These are phyloP conservation scores for Acrodontium crateriforme DNA, from an alignment of 2,329 filamentous ascomycete genomes.

Conservation along the genomic window DNA sequence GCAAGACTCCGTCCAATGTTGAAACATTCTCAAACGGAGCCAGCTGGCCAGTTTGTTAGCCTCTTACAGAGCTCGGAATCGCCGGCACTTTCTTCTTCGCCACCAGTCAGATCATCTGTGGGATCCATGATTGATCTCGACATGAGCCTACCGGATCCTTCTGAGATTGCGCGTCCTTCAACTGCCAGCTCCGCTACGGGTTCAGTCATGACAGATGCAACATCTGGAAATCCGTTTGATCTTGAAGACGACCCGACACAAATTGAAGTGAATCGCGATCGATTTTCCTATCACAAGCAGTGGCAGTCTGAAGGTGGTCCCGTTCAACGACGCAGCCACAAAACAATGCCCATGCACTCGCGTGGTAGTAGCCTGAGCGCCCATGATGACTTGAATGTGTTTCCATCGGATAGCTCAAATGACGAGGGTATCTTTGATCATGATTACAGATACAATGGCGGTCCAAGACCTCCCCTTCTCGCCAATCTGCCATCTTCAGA, in stretches of 20 bases:
- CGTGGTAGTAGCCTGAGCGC: conserved; percentile 19
- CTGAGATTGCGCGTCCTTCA: conserved; percentile 28
- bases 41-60: conserved; percentile 25
- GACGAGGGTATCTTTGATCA: conserved; percentile 10
- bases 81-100: conserved; percentile 18
- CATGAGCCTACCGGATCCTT: conserved; percentile 22
- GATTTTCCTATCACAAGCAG: conserved; percentile 23
- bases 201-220: conserved; percentile 24
- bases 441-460: conserved; percentile 7
- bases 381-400: not conserved
- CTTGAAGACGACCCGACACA: conserved; percentile 28
- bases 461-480: conserved; percentile 1
- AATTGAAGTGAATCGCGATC: conserved; percentile 16
- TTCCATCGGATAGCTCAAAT: not conserved
- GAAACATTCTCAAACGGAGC: conserved; percentile 29
- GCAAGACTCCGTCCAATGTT: conserved; percentile 26
- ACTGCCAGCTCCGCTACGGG: conserved; percentile 26
- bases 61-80: conserved; percentile 19
- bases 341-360: conserved; percentile 19
- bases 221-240: conserved; percentile 35
- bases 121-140: conserved; percentile 34
- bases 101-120: conserved; percentile 21
- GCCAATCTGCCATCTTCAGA: conserved; percentile 3
- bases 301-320: conserved; percentile 21
- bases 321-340: conserved; percentile 14